A percentile compares a stretch with the other conserved stretches of the same genome.
phyloP scores from a whole-genome alignment of 1,139 yeast species.

The Hemisphaericaspora lyxosophila region DNA sequence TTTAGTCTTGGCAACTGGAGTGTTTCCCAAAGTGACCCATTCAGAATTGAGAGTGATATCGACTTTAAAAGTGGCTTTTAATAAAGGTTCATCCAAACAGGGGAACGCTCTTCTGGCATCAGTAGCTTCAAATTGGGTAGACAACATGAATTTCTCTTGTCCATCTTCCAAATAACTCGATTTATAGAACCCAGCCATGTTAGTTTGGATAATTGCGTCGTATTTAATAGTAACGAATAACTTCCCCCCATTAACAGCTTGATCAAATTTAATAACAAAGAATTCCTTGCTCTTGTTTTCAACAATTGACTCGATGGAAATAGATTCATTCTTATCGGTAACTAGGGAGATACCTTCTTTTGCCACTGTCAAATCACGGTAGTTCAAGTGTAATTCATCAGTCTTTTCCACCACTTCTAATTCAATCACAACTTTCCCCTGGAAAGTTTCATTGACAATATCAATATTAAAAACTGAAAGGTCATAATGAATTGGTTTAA shows the following conservation, averaged over 20 bases:
- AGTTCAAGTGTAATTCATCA: conserved; percentile 43
- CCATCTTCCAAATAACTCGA: conserved; percentile 68
- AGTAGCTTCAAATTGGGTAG: conserved; percentile 85
- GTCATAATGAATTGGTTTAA: conserved; percentile 47
- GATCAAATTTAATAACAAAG: conserved; percentile 26
- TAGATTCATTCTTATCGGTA: conserved; percentile 1
- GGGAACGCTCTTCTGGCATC: conserved; percentile 87
- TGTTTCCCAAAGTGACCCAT: conserved; percentile 72
- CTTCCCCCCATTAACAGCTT: conserved; percentile 11
- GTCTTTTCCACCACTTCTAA: conserved; percentile 33
- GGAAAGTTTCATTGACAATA: conserved; percentile 30
- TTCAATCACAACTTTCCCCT: conserved; percentile 43
- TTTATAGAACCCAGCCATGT: conserved; percentile 80
- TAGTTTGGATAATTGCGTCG: conserved; percentile 50
- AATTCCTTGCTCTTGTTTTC: conserved; percentile 27
- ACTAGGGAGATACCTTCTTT: conserved; percentile 16
- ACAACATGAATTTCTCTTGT: conserved; percentile 61
- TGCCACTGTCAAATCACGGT: conserved; percentile 32
- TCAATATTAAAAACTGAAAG: conserved; percentile 40
- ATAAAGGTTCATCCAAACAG: conserved; percentile 76
- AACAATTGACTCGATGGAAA: conserved; percentile 18
- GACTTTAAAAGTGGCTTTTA: conserved; percentile 71
- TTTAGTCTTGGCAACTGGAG: conserved; percentile 46
- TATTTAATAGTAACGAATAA: conserved; percentile 38
- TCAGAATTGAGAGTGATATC: conserved; percentile 54